phyloP scores from a whole-genome alignment of 2,329 filamentous ascomycete genomes.

The Beauveria sp. region DNA sequence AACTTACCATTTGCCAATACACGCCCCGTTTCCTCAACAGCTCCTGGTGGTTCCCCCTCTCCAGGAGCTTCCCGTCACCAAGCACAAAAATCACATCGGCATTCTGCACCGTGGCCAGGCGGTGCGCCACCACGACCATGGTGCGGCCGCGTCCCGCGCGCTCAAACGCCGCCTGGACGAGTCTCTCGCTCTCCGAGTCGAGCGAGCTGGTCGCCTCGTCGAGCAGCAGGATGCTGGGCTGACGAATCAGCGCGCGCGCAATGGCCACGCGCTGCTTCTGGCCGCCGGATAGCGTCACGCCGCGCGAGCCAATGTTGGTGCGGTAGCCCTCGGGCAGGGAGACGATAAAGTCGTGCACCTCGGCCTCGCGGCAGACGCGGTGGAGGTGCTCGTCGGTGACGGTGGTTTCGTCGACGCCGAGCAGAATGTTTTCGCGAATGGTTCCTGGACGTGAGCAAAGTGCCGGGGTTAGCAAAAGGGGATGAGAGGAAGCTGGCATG shows the following conservation, averaged over 20 bases:
- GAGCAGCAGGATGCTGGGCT: constrained; percentile 59
- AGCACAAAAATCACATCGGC: constrained; percentile 76
- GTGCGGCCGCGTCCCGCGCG: constrained; percentile 51
- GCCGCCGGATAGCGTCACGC: constrained; percentile 60
- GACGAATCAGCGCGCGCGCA: constrained; percentile 58
- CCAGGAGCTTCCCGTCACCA: constrained; percentile 51
- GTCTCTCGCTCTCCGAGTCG: constrained; percentile 54
- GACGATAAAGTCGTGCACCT: constrained; percentile 63
- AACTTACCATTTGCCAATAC: constrained; percentile 51
- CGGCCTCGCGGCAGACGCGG: constrained; percentile 51
- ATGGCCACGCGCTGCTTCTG: constrained; percentile 66
- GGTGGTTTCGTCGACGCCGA: constrained; percentile 50
- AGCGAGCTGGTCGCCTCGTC: constrained; percentile 68
- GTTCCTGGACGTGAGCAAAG: constrained; percentile 30
- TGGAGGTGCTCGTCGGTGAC: constrained; percentile 45
- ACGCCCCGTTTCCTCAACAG: constrained; percentile 43
- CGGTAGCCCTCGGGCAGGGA: constrained; percentile 61
- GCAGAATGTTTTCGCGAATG: constrained; percentile 60
- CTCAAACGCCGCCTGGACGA: constrained; percentile 63
- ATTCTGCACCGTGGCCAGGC: constrained; percentile 69
- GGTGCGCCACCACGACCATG: constrained; percentile 70
- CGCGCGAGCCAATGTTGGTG: constrained; percentile 59
- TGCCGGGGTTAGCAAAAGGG: not conserved
- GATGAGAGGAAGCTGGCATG: not conserved
- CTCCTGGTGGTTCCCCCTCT: constrained; percentile 45